Evolutionary conservation across 441 rosid genomes (phyloP).

Genomic region (Sinapis alba): DNA sequence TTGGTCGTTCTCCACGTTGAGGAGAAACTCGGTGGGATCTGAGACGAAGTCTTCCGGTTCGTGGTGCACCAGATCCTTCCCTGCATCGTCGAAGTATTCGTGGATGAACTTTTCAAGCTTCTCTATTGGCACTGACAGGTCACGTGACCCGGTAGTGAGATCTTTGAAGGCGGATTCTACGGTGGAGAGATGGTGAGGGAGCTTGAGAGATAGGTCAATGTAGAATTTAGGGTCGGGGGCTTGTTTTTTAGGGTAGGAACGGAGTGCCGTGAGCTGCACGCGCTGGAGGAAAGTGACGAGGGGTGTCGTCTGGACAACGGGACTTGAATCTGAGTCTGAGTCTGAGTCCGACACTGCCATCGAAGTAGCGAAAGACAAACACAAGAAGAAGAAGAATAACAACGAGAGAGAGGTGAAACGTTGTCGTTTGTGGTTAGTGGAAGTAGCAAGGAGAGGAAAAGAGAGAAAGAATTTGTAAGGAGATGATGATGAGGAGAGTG

Average conservation of each 20-base stretch:
- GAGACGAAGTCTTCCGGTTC: constrained; percentile 65
- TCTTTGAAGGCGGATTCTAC: constrained; percentile 52
- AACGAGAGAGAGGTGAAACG: not conserved
- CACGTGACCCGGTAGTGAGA: constrained; percentile 45
- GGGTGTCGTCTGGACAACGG: constrained; percentile 43
- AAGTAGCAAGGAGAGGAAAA: not conserved
- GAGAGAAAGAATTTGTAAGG: not conserved
- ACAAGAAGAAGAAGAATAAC: constrained; percentile 14
- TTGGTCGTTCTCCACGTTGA: constrained; percentile 59
- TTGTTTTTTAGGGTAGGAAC: constrained; percentile 41
- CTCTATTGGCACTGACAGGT: constrained; percentile 44
- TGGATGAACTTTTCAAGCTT: constrained; percentile 52
- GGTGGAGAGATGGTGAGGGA: constrained; percentile 42
- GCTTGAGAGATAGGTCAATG: constrained; percentile 66
- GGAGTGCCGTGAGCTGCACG: constrained; percentile 61
- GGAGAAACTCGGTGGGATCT: constrained; percentile 69
- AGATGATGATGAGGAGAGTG: constrained; percentile 3
- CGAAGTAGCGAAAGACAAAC: constrained; percentile 12
- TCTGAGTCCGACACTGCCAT: constrained; percentile 2
- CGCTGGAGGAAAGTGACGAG: constrained; percentile 62
- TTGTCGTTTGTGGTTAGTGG: not conserved
- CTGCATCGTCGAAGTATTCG: constrained; percentile 53
- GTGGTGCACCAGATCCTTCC: constrained; percentile 53
- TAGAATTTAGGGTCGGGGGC: constrained; percentile 70
- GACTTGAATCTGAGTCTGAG: constrained; percentile 27